Evolutionary conservation across 495 filamentous ascomycete species (phyloP).

Genomic region (Penicillium argentinense): DNA sequence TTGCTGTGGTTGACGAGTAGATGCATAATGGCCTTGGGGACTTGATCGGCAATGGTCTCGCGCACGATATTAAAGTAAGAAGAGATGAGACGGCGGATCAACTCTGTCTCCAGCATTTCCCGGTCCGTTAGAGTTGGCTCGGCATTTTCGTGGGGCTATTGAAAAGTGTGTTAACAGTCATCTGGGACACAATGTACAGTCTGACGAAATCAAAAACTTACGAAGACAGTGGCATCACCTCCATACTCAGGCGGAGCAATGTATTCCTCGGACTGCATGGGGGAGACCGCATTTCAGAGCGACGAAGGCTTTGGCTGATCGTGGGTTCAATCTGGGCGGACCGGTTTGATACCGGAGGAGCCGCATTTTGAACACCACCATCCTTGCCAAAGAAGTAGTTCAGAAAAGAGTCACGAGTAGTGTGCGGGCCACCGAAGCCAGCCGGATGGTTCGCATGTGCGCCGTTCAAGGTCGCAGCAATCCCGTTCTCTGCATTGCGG

Average conservation of each 20-base stretch:
- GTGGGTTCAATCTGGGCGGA: slow-evolving; percentile 77
- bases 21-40: slow-evolving; percentile 98
- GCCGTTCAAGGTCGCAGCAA: slow-evolving; percentile 68
- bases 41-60: slow-evolving; percentile 95
- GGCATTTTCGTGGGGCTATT: slow-evolving; percentile 39
- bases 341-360: slow-evolving; percentile 42
- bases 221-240: slow-evolving; percentile 55
- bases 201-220: too few species aligned
- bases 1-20: slow-evolving; percentile 97
- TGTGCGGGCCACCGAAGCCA: slow-evolving; percentile 39
- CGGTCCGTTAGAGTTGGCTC: slow-evolving; percentile 91
- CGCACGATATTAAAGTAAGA: slow-evolving; percentile 99
- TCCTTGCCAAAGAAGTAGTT: slow-evolving; percentile 99
- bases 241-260: slow-evolving; percentile 37
- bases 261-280: slow-evolving; percentile 44
- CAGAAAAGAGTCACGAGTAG: slow-evolving; percentile 80
- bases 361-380: slow-evolving; percentile 52
- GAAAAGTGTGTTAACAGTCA: slow-evolving; percentile 8
- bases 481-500: slow-evolving; percentile 57
- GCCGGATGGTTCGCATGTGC: slow-evolving; percentile 29
- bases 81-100: slow-evolving; percentile 92
- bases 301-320: slow-evolving; percentile 79
- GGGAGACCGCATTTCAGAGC: slow-evolving; percentile 59
- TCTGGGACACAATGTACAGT: too few species aligned
- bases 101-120: slow-evolving; percentile 94